Evolutionary conservation across 805 yeast species (phyloP).

Genomic region (Yarrowia sp.): DNA sequence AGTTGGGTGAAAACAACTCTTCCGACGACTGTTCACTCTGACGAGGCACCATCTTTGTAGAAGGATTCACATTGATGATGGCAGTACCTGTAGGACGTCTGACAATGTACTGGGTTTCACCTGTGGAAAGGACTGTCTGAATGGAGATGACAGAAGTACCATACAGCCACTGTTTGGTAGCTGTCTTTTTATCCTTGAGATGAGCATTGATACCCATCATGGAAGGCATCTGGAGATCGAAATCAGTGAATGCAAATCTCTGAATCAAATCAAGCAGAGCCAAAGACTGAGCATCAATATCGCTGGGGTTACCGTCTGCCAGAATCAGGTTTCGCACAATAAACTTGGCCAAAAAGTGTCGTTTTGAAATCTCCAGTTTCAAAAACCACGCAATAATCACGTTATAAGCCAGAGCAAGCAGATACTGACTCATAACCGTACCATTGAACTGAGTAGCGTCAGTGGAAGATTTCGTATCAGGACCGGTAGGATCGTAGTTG

Average conservation of each 20-base stretch:
- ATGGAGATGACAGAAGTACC: slow-evolving; percentile 60
- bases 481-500: slow-evolving; percentile 48
- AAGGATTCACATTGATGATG: slow-evolving; percentile 44
- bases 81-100: slow-evolving; percentile 69
- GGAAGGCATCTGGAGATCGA: slow-evolving; percentile 51
- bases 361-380: slow-evolving; percentile 55
- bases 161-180: slow-evolving; percentile 53
- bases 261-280: slow-evolving; percentile 67
- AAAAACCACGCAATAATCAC: slow-evolving; percentile 73
- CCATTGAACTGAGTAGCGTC: slow-evolving; percentile 40
- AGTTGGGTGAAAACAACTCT: slow-evolving; percentile 45
- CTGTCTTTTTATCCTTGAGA: slow-evolving; percentile 29
- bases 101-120: slow-evolving; percentile 50
- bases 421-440: slow-evolving; percentile 54
- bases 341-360: slow-evolving; percentile 61
- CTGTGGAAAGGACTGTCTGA: slow-evolving; percentile 51
- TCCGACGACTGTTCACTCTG: slow-evolving; percentile 11
- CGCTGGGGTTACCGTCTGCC: slow-evolving; percentile 39
- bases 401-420: slow-evolving; percentile 60
- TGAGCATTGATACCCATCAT: slow-evolving; percentile 28
- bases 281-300: slow-evolving; percentile 51
- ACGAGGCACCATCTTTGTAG: slow-evolving; percentile 4
- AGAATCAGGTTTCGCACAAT: slow-evolving; percentile 56
- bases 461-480: slow-evolving; percentile 58
- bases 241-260: slow-evolving; percentile 63